Conservation (phyloP, 371 early-diverging fungal genomes). For the Actinomucor elegans region DNA sequence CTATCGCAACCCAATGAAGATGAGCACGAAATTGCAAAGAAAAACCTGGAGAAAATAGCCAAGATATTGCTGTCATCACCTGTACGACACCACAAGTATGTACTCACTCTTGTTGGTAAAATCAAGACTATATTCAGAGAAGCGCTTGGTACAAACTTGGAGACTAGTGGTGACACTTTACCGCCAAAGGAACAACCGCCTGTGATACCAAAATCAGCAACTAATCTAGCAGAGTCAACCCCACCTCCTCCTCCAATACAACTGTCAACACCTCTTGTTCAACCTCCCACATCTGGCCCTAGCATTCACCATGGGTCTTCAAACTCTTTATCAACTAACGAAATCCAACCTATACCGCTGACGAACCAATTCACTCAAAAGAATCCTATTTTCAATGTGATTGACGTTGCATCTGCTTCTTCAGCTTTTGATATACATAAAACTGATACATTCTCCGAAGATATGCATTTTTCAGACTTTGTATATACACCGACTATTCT, state of each 20-base stretch:
- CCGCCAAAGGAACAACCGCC: not conserved
- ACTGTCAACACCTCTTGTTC: not conserved
- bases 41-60: constrained; percentile 29
- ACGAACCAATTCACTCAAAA: not conserved
- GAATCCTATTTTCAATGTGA: not conserved
- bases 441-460: constrained; percentile 5
- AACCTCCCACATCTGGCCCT: not conserved
- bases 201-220: not conserved
- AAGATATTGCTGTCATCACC: constrained; percentile 28
- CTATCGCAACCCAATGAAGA: constrained; percentile 16
- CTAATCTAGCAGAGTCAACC: not conserved
- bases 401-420: constrained; percentile 8
- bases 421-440: constrained; percentile 11
- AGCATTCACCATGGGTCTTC: not conserved
- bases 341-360: not conserved
- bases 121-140: constrained; percentile 23
- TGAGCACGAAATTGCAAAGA: constrained; percentile 17
- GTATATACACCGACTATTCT: constrained; percentile 19
- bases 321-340: not conserved
- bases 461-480: constrained; percentile 19
- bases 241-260: not conserved
- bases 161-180: not conserved
- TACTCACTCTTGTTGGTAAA: constrained; percentile 21
- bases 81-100: constrained; percentile 43
- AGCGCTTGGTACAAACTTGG: not conserved